Evolutionary conservation across 1,284 basidiomycete genomes (phyloP).

Genomic region (Ceratobasidium sp.): DNA sequence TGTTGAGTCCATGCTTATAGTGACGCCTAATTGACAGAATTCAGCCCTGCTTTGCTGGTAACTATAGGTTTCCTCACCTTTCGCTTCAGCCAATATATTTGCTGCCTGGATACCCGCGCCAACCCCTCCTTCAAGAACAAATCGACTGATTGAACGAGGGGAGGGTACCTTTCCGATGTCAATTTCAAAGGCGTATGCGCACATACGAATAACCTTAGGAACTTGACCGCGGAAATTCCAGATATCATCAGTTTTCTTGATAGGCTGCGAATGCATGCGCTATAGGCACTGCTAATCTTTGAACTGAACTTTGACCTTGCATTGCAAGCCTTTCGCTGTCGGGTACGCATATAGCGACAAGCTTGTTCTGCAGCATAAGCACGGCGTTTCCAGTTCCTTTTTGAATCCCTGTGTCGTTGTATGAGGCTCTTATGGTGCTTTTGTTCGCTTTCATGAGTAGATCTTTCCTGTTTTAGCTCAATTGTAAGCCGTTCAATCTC

Average conservation of each 20-base stretch:
- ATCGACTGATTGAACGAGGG: constrained; percentile 4
- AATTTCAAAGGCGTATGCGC: background rate
- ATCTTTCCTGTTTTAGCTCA: no score
- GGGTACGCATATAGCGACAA: constrained; percentile 34
- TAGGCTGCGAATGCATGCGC: constrained; percentile 5
- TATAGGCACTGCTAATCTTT: background rate
- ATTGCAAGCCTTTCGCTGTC: no score
- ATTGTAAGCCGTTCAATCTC: no score
- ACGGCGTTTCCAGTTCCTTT: background rate
- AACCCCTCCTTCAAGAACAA: constrained; percentile 17
- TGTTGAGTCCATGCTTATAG: constrained; percentile 35
- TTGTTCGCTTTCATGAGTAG: no score
- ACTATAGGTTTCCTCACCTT: no score
- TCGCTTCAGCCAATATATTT: constrained; percentile 2
- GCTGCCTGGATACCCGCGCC: constrained; percentile 6
- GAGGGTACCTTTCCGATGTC: background rate
- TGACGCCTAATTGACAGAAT: constrained; percentile 5
- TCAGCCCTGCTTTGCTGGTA: no score
- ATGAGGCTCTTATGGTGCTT: no score
- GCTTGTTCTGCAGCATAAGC: constrained; percentile 18
- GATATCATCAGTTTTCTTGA: constrained; percentile 16
- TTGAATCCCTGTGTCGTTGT: constrained; percentile 6
- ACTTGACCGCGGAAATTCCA: constrained; percentile 20
- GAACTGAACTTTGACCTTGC: no score
- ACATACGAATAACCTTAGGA: constrained; percentile 15